Evolutionary conservation across 2,329 filamentous ascomycete species (phyloP), one percentile per base, ranked within the genome.

Genomic region (Sporothrix schenckii): DNA sequence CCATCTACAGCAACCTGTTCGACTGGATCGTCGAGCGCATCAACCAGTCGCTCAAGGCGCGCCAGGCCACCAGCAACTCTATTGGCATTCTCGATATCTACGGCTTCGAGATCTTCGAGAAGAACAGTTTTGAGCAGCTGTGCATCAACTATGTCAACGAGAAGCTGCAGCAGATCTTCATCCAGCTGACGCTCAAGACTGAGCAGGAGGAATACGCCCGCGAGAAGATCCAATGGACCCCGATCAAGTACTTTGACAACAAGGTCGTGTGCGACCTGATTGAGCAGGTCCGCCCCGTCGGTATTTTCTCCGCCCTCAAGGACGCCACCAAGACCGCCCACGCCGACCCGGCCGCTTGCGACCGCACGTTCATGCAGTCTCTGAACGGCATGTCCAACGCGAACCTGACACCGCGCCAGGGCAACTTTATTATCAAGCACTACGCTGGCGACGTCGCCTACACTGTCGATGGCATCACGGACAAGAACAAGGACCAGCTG

Each of bases 71-170:
- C 3, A 83, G 88, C 54, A 95, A 97, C 79, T 92, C 92, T 2
- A 95, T 99, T 75, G 95, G 95, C 78, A 98, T 99, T 78, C 86
- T 99, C 75, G 95, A 99, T 85, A 99, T 99, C 75, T 99, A 99
- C 79, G 95, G 95, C 2, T 99, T 99, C 77, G 95, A 99, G 79
- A 99, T 99, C 75, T 99, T 99, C 75, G 95, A 99, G 79, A 95
- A 94, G 83, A 99, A 99, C 83, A 97, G 92, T 74, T 99, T 99
- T 77, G 95, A 99, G 80, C 95, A 99, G 81, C 88, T 99, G 9
- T 99, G 95, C 82, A 99, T 99, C 86, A 99, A 99, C 83, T 99
- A 98, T 78, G 96, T 98, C 78, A 99, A 99, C 80, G 95, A 99
- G 82, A 99, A 99, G 81, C 84, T 99, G 71, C 95, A 99, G 81